These are phyloP conservation scores for Calonectria fujianensis DNA, from an alignment of 2,329 filamentous ascomycete genomes.

Conservation along the genomic window DNA sequence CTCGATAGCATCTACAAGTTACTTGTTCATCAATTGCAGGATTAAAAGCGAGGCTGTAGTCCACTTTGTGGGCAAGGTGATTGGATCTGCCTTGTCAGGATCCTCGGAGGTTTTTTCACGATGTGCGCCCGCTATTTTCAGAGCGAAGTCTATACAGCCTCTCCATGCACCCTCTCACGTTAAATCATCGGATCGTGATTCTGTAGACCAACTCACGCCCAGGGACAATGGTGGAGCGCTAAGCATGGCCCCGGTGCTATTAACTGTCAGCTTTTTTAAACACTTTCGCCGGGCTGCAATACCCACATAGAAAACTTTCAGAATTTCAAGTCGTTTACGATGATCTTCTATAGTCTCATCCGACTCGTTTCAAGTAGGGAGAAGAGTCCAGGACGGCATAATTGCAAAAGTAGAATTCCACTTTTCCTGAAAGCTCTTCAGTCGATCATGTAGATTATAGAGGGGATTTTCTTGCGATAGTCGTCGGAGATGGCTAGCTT, in stretches of 20 bases:
- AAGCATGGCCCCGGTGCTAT: not conserved
- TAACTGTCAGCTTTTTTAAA: too few species aligned
- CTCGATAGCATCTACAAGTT: not conserved
- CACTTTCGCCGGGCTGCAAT: too few species aligned
- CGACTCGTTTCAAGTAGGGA: not conserved
- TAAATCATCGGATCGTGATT: not conserved
- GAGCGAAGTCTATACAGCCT: not conserved
- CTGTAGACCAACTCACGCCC: not conserved
- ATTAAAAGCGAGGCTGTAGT: not conserved
- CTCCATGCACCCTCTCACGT: not conserved
- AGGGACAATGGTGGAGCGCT: not conserved
- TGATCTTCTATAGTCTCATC: not conserved
- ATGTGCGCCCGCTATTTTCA: not conserved
- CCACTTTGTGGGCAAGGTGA: not conserved
- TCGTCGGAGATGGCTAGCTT: not conserved
- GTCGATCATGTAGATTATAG: not conserved
- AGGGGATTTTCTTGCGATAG: not conserved
- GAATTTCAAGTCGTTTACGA: not conserved
- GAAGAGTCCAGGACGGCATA: not conserved
- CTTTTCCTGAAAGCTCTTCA: not conserved
- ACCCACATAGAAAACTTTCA: too few species aligned
- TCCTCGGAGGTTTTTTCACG: not conserved
- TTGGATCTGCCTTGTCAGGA: not conserved
- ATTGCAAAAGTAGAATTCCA: not conserved
- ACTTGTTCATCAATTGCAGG: not conserved